These are phyloP conservation scores for Brassica nigra DNA, from an alignment of 345 rosid genomes.

Conservation along the genomic window DNA sequence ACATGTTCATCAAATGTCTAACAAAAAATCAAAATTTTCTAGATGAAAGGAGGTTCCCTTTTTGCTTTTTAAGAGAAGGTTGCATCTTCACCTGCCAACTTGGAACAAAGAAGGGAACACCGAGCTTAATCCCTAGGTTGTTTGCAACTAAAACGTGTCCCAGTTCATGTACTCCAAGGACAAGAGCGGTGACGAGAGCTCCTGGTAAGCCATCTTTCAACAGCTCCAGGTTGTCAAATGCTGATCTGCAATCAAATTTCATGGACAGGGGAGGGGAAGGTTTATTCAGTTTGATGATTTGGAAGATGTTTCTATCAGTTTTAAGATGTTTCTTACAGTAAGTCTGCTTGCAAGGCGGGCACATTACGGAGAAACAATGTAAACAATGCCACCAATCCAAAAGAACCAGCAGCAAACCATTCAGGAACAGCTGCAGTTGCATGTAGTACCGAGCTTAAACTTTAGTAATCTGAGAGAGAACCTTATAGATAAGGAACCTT, in stretches of 20 bases:
- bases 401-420: constrained; percentile 96
- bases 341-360: constrained; percentile 79
- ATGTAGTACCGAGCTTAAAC: background rate
- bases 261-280: background rate
- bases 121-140: constrained; percentile 66
- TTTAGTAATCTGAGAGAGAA: constrained; percentile 1
- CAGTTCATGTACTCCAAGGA: constrained; percentile 81
- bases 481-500: constrained; percentile 7
- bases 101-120: constrained; percentile 92
- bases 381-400: constrained; percentile 79
- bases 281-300: background rate
- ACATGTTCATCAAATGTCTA: constrained; percentile 37
- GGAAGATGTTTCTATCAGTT: background rate
- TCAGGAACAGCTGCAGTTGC: constrained; percentile 83
- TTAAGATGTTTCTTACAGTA: constrained; percentile 59
- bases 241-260: constrained; percentile 55
- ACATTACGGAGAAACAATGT: constrained; percentile 90
- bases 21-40: background rate
- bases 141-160: constrained; percentile 75
- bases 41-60: constrained; percentile 14
- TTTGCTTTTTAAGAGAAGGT: constrained; percentile 4
- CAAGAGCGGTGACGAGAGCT: constrained; percentile 76
- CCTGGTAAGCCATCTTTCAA: constrained; percentile 81
- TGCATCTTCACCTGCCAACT: constrained; percentile 87
- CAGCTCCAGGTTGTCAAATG: constrained; percentile 74